Evolutionary conservation across 2,329 filamentous ascomycete species (phyloP).

Genomic region (Pezicula neosporulosa): DNA sequence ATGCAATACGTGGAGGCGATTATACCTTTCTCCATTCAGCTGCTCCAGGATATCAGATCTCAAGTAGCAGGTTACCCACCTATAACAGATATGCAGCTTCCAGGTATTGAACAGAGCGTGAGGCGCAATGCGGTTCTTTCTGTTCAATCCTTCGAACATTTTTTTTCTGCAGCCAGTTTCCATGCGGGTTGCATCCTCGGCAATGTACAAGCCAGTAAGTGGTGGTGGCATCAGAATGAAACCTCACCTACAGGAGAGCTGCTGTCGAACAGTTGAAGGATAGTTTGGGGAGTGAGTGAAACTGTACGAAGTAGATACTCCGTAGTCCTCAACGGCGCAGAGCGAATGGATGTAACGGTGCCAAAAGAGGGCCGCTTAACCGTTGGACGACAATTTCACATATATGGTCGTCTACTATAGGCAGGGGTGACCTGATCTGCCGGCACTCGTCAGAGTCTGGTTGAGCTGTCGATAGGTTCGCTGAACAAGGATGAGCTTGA

Average conservation of each 20-base stretch:
- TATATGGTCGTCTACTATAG: not conserved
- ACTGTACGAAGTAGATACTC: not conserved
- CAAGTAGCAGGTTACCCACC: not conserved
- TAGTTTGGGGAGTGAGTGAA: not conserved
- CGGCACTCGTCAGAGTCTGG: not conserved
- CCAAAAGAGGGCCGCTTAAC: not conserved
- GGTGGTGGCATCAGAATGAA: too few relatives aligned
- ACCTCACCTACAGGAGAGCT: too few relatives aligned
- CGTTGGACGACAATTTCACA: not conserved
- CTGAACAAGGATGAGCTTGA: not conserved
- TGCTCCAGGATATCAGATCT: constrained; percentile 11
- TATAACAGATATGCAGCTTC: not conserved
- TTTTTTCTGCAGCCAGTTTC: too few relatives aligned
- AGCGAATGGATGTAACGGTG: not conserved
- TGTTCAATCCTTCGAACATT: too few relatives aligned
- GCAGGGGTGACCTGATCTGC: constrained; percentile 1
- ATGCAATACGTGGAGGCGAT: constrained; percentile 7
- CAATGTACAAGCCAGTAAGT: too few relatives aligned
- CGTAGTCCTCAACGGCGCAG: not conserved
- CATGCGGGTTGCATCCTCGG: too few relatives aligned
- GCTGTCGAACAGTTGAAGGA: too few relatives aligned
- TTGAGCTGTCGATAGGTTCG: not conserved
- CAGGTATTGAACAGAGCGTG: not conserved
- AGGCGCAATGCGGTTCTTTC: not conserved
- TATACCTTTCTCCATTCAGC: constrained; percentile 9